Percentiles rank a stretch among this genome's conserved stretches.
These are phyloP conservation scores for Stagonosporopsis rhizophila DNA, from an alignment of 2,329 filamentous ascomycete genomes.

Conservation along the genomic window DNA sequence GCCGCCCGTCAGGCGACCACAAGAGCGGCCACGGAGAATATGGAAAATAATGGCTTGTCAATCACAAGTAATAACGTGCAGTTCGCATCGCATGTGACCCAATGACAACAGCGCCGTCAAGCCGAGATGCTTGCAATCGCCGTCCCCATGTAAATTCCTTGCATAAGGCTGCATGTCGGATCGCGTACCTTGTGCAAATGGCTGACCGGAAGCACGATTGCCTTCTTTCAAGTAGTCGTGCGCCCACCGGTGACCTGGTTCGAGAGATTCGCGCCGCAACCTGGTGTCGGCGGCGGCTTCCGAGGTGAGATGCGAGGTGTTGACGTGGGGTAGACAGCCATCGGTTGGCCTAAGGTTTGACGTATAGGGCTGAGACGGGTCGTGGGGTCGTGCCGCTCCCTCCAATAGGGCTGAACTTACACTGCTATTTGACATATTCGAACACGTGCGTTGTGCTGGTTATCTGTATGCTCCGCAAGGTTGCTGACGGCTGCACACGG, in stretches of 20 bases:
- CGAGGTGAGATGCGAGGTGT: background rate
- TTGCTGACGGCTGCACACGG: slow-evolving; percentile 2
- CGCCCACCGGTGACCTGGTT: slow-evolving; percentile 13
- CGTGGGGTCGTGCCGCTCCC: slow-evolving; percentile 2
- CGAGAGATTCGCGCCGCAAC: background rate
- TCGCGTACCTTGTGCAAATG: background rate
- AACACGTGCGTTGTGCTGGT: background rate
- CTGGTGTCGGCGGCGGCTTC: slow-evolving; percentile 5
- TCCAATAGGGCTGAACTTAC: slow-evolving; percentile 6
- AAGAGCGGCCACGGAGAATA: slow-evolving; percentile 1
- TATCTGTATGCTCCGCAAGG: background rate
- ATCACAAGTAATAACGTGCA: background rate
- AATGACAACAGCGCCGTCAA: slow-evolving; percentile 1
- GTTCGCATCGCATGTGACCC: slow-evolving; percentile 3
- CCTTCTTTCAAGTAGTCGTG: background rate
- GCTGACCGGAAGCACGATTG: slow-evolving; percentile 2
- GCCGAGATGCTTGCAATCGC: background rate
- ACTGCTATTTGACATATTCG: background rate
- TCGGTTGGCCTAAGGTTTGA: background rate
- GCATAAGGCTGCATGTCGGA: slow-evolving; percentile 5
- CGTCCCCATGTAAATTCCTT: background rate
- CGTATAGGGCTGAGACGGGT: slow-evolving; percentile 10
- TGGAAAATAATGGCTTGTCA: slow-evolving; percentile 1
- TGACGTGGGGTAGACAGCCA: slow-evolving; percentile 5
- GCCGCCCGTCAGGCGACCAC: background rate